Evolutionary conservation across 1,284 basidiomycete species (phyloP).

Genomic region (Apiotrichum gamsii): DNA sequence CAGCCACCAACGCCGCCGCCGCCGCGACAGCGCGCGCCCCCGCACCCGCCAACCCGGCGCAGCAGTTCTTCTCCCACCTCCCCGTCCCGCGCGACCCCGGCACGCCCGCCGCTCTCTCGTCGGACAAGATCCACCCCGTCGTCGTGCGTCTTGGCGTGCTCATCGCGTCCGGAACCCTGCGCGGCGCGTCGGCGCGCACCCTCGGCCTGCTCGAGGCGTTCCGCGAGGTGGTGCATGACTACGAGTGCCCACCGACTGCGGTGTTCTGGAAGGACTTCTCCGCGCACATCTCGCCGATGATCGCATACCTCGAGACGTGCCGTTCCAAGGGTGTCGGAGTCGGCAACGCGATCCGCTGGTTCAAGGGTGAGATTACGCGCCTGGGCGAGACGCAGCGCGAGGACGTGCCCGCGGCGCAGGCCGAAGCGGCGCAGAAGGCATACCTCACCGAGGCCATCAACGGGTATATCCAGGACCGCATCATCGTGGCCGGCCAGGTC

Average conservation of each 20-base stretch:
- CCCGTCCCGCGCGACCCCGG: slow-evolving; percentile 47
- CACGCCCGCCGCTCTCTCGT: slow-evolving; percentile 27
- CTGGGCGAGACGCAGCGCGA: slow-evolving; percentile 67
- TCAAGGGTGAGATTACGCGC: slow-evolving; percentile 92
- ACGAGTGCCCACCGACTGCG: slow-evolving; percentile 40
- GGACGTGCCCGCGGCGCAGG: slow-evolving; percentile 72
- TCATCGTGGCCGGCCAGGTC: slow-evolving; percentile 86
- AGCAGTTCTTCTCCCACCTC: slow-evolving; percentile 59
- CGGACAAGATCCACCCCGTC: slow-evolving; percentile 40
- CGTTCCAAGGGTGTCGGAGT: slow-evolving; percentile 47
- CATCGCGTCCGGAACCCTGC: slow-evolving; percentile 36
- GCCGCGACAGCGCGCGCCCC: slow-evolving; percentile 18
- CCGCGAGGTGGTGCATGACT: slow-evolving; percentile 47
- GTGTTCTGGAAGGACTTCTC: slow-evolving; percentile 46
- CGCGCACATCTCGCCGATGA: slow-evolving; percentile 46
- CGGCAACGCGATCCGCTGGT: slow-evolving; percentile 55
- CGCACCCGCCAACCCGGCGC: slow-evolving; percentile 12
- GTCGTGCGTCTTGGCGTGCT: slow-evolving; percentile 44
- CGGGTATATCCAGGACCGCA: slow-evolving; percentile 87
- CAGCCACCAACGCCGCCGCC: slow-evolving; percentile 7
- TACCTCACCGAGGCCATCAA: slow-evolving; percentile 79
- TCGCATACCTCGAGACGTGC: slow-evolving; percentile 46
- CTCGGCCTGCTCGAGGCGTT: slow-evolving; percentile 51
- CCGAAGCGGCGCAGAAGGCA: slow-evolving; percentile 86
- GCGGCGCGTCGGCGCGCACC: slow-evolving; percentile 49